Evolutionary conservation across 169 alveolate genomes (phyloP).

Genomic region (Eimeria mitis): DNA sequence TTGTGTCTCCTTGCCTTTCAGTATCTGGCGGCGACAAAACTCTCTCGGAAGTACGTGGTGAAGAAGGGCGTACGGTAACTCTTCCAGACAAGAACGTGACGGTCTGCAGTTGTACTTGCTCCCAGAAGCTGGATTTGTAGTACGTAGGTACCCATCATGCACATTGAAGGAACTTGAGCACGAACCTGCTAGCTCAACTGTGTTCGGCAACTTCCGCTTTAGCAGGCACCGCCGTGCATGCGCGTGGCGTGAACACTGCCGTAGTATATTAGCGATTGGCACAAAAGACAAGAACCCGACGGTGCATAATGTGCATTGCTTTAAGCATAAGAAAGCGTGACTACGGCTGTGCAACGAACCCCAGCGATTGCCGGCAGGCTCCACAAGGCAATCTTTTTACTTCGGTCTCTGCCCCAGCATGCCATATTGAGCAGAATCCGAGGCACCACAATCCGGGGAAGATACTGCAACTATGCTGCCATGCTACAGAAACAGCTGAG

Average conservation of each 20-base stretch:
- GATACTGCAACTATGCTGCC: background rate
- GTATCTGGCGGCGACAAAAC: slow-evolving; percentile 67
- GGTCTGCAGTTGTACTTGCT: background rate
- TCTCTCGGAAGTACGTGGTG: slow-evolving; percentile 67
- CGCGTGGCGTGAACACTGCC: background rate
- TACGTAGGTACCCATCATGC: background rate
- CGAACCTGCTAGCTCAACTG: background rate
- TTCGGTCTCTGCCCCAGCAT: background rate
- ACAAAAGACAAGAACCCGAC: background rate
- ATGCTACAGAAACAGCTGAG: background rate
- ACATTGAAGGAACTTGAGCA: background rate
- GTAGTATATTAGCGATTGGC: background rate
- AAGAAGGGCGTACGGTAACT: slow-evolving; percentile 7
- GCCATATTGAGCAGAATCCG: background rate
- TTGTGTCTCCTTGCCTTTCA: background rate
- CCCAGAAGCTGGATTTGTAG: background rate
- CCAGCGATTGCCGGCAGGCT: background rate
- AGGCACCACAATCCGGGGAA: background rate
- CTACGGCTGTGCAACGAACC: background rate
- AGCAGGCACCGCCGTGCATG: too few species aligned
- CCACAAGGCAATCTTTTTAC: background rate
- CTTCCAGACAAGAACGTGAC: background rate
- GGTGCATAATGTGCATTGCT: background rate
- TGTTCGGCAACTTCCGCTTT: background rate
- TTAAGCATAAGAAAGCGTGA: background rate